Percentiles rank a stretch among this genome's conserved stretches.
These are phyloP conservation scores for Leccinum uliginosum DNA, from an alignment of 768 basidiomycete species.

Conservation along the genomic window DNA sequence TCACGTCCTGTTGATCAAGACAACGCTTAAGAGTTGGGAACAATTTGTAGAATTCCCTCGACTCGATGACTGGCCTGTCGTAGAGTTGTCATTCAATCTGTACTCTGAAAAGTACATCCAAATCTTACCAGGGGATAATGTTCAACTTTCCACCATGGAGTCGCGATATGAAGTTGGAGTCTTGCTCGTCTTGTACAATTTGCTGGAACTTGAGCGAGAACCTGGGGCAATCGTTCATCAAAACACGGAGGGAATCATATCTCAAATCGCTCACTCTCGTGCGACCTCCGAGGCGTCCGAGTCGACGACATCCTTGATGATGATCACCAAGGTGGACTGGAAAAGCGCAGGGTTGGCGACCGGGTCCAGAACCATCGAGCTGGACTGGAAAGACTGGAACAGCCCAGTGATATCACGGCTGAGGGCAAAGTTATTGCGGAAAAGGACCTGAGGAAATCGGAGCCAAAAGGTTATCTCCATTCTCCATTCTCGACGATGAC, in stretches of 20 bases:
- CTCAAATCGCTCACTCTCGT: constrained; percentile 41
- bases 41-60: constrained; percentile 50
- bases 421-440: constrained; percentile 62
- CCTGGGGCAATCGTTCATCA: constrained; percentile 25
- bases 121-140: constrained; percentile 51
- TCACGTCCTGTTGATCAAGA: constrained; percentile 44
- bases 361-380: constrained; percentile 53
- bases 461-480: background rate
- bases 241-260: background rate
- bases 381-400: constrained; percentile 59
- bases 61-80: constrained; percentile 53
- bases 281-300: constrained; percentile 56
- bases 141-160: constrained; percentile 50
- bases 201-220: constrained; percentile 54
- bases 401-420: constrained; percentile 58
- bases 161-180: constrained; percentile 55
- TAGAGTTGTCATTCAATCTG: background rate
- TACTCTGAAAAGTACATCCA: background rate
- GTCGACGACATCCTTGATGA: constrained; percentile 68
- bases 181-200: constrained; percentile 58
- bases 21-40: constrained; percentile 43
- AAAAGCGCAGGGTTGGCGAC: constrained; percentile 54
- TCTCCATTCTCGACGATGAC: background rate
- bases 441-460: constrained; percentile 43
- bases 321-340: constrained; percentile 54